A percentile compares a stretch with the other conserved stretches of the same genome.
These are phyloP conservation scores for Serendipita sp. DNA, from an alignment of 1,284 basidiomycete genomes.

Conservation along the genomic window DNA sequence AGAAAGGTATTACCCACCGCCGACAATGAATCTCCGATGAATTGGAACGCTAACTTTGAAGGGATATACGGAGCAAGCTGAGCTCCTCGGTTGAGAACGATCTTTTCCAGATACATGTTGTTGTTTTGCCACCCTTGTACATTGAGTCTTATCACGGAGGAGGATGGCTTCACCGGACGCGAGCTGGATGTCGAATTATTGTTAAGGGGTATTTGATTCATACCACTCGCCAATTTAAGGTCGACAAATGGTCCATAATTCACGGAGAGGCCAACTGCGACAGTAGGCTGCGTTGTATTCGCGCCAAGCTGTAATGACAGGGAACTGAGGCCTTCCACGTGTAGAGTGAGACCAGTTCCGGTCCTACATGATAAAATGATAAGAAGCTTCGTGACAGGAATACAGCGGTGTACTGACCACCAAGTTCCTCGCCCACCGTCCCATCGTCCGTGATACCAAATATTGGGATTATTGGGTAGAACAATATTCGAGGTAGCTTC, in stretches of 20 bases:
- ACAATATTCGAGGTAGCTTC: not conserved
- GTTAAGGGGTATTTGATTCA: constrained; percentile 30
- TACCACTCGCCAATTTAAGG: constrained; percentile 34
- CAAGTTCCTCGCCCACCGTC: constrained; percentile 26
- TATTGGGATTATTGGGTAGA: constrained; percentile 19
- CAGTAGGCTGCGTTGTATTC: constrained; percentile 33
- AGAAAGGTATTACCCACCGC: constrained; percentile 24
- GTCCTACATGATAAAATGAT: constrained; percentile 25
- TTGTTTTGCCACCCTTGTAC: constrained; percentile 43
- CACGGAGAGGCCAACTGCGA: constrained; percentile 34
- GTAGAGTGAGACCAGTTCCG: constrained; percentile 40
- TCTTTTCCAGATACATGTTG: constrained; percentile 35
- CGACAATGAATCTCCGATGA: constrained; percentile 44
- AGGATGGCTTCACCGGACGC: not conserved
- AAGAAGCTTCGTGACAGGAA: not conserved
- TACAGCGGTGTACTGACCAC: constrained; percentile 20
- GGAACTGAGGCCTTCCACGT: constrained; percentile 30
- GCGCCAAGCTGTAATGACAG: constrained; percentile 35
- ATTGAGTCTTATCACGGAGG: constrained; percentile 3
- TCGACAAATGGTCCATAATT: constrained; percentile 33
- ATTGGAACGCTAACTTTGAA: constrained; percentile 35
- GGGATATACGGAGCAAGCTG: constrained; percentile 32
- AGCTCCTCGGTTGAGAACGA: constrained; percentile 37
- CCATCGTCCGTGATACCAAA: constrained; percentile 28
- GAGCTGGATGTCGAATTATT: constrained; percentile 1